Percentiles rank a stretch among this genome's conserved stretches.
Conservation (phyloP, 2,329 filamentous ascomycete genomes). For the Didymosphaeria variabile region DNA sequence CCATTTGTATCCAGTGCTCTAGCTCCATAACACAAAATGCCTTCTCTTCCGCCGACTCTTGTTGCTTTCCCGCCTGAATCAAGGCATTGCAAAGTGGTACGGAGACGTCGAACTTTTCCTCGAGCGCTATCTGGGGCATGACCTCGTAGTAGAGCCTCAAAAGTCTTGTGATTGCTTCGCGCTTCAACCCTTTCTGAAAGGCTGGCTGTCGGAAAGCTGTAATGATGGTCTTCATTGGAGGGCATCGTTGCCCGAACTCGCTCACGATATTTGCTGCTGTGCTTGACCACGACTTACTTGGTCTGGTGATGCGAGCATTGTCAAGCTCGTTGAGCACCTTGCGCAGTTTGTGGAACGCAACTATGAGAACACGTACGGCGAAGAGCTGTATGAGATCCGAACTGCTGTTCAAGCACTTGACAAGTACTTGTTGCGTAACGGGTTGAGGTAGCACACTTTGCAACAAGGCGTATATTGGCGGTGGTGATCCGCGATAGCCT, state of each 20-base stretch:
- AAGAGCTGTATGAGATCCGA: conserved; percentile 86
- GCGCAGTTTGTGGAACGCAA: conserved; percentile 81
- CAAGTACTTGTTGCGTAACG: conserved; percentile 79
- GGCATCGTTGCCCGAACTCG: conserved; percentile 80
- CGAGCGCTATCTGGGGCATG: conserved; percentile 79
- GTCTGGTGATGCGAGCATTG: conserved; percentile 50
- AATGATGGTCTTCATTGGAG: conserved; percentile 83
- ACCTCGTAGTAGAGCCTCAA: conserved; percentile 86
- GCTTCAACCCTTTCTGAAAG: conserved; percentile 73
- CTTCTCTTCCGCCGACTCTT: conserved; percentile 54
- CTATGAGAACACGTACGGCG: conserved; percentile 78
- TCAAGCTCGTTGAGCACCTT: conserved; percentile 69
- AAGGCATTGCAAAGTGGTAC: conserved; percentile 75
- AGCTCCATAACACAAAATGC: conserved; percentile 76
- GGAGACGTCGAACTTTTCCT: conserved; percentile 89
- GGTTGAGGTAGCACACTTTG: conserved; percentile 88
- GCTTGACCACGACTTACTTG: conserved; percentile 71
- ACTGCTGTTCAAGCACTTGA: conserved; percentile 79
- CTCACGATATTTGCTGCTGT: conserved; percentile 73
- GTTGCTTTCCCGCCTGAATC: conserved; percentile 62
- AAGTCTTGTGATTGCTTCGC: conserved; percentile 80
- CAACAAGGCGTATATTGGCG: conserved; percentile 79
- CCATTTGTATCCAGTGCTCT: conserved; percentile 82
- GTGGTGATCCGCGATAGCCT: conserved; percentile 72
- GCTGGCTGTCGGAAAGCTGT: conserved; percentile 75